Evolutionary conservation across 225 moss, liverwort and hornwort species (phyloP).

Genomic region (Physcomitrellopsis africana): DNA sequence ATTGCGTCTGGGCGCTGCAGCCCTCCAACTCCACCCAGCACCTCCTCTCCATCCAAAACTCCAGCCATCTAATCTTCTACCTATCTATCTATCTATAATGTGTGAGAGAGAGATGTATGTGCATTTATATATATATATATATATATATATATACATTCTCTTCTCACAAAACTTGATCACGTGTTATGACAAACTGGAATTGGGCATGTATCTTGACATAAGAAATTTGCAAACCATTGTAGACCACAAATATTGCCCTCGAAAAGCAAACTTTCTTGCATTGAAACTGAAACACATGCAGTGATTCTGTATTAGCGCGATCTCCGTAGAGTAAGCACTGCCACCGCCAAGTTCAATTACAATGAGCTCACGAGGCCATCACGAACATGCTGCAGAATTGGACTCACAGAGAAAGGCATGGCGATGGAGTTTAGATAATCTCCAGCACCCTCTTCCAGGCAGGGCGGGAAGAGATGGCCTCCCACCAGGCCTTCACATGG

Average conservation of each 20-base stretch:
- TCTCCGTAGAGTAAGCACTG: neutral
- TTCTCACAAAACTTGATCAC: neutral
- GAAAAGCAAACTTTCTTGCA: too few relatives aligned
- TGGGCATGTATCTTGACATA: neutral
- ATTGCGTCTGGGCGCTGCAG: neutral
- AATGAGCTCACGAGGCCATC: neutral
- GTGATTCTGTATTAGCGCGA: neutral
- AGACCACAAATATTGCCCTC: too few relatives aligned
- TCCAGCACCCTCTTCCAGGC: slow-evolving; percentile 50
- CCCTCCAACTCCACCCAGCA: slow-evolving; percentile 26
- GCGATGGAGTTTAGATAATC: slow-evolving; percentile 20
- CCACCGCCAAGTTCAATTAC: neutral
- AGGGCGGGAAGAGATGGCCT: slow-evolving; percentile 54
- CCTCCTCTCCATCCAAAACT: slow-evolving; percentile 27
- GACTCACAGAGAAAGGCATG: neutral
- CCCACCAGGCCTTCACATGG: slow-evolving; percentile 68
- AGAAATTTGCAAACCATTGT: neutral
- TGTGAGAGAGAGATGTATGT: too few relatives aligned
- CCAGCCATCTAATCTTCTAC: neutral
- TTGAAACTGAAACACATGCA: too few relatives aligned
- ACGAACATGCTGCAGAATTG: slow-evolving; percentile 14
- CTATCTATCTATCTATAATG: too few relatives aligned
- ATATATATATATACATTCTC: too few relatives aligned
- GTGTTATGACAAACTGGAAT: neutral
- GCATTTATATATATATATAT: too few relatives aligned